Base-by-base conservation (phyloP, 2,329 filamentous ascomycete species). In the Hortaea sp. region DNA sequence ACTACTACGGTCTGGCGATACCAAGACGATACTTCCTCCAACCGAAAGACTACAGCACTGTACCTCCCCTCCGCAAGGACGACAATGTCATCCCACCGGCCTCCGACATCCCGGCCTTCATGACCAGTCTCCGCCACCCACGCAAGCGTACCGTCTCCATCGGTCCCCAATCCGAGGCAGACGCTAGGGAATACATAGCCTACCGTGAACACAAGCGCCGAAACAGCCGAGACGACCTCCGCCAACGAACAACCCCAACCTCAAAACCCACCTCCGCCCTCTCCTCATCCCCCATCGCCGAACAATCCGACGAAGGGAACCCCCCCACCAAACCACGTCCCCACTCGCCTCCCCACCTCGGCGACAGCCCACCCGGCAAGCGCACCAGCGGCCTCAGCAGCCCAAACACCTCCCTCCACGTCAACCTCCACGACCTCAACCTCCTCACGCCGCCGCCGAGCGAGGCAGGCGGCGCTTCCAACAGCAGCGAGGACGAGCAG, bases 151-250 rank as follows among this genome's bases (percentile, higher is more conserved):
- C 88, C 30, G 80, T 97, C 31, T 95, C 88, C 5, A 78, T 97
- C 44, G 92, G 92, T 0, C 92, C 92, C 1, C 92, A 97, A 67
- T 95, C 89, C 40, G 89, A 89, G 50, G 92, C 92, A 1, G 92
- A 98, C 68, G 92, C 88, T 27, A 95, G 95, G 67, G 92, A 98
- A 69, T 88, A 88, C 13, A 73, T 98, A 42, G 92, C 90, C 5
- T 95, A 95, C 62, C 82, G 90, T 13, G 88, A 95, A 56, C 78
- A 82, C 53, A 72, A 74, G 48, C 69, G 81, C 46, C 71, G 78
- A 43, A 77, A 83, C 57, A 82, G 78, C 56, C 68, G 74, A 27
- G 74, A 71, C n/a, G 49, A 44, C 12, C 42, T 9, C n/a, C 29
- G 11, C 29, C 34, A 7, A 11, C 38, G 28, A 9, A 35, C 29